phyloP scores from a whole-genome alignment of 305 asterid species.

The Euphrasia arctica region DNA sequence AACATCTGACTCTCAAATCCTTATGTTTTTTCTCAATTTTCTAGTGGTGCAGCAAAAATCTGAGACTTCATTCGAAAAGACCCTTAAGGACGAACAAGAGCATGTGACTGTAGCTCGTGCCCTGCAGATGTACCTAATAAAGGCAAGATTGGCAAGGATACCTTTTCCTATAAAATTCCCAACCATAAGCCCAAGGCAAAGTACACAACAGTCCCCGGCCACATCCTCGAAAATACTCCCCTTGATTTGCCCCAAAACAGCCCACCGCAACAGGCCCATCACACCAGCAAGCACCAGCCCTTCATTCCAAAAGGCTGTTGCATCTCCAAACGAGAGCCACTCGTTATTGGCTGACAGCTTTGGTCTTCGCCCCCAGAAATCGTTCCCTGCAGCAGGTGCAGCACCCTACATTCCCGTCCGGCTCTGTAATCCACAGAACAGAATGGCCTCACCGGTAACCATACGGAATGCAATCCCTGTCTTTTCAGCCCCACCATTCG shows the following conservation, averaged over 20 bases:
- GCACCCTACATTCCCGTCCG: slow-evolving; percentile 85
- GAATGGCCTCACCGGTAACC: slow-evolving; percentile 84
- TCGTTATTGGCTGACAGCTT: slow-evolving; percentile 34
- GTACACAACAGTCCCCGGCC: slow-evolving; percentile 45
- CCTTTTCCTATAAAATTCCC: slow-evolving; percentile 80
- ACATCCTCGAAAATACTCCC: slow-evolving; percentile 87
- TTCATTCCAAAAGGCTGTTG: slow-evolving; percentile 31
- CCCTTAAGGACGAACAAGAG: slow-evolving; percentile 81
- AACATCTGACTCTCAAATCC: slow-evolving; percentile 21
- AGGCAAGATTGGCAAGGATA: slow-evolving; percentile 60
- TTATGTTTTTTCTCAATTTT: slow-evolving; percentile 27
- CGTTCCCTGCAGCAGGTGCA: slow-evolving; percentile 86
- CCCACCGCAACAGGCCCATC: slow-evolving; percentile 47
- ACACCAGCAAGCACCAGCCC: slow-evolving; percentile 31
- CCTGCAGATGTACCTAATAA: slow-evolving; percentile 63
- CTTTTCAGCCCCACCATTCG: slow-evolving; percentile 82
- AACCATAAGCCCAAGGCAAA: slow-evolving; percentile 49
- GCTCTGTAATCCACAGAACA: slow-evolving; percentile 59
- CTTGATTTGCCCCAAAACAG: slow-evolving; percentile 62
- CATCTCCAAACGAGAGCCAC: slow-evolving; percentile 32
- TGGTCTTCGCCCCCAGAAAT: slow-evolving; percentile 35
- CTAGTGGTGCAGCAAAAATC: slow-evolving; percentile 81
- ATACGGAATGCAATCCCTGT: slow-evolving; percentile 72
- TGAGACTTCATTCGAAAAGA: slow-evolving; percentile 54
- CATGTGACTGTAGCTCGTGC: slow-evolving; percentile 94